Base-by-base conservation (phyloP, 2,329 filamentous ascomycete genomes). In the Fusarium phyllophilum region DNA sequence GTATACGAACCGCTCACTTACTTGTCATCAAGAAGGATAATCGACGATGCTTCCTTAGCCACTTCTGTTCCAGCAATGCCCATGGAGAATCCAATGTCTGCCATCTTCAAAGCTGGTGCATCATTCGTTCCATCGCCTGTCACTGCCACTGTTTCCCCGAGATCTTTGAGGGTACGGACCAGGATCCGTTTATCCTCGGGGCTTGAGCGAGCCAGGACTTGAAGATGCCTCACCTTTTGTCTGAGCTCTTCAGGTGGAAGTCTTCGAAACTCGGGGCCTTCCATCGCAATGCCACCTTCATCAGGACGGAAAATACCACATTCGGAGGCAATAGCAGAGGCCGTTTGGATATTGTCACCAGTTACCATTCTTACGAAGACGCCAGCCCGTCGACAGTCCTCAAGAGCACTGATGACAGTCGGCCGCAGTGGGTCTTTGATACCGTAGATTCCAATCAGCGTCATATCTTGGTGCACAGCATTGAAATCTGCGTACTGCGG, bases 231-330 rank as follows among this genome's bases (percentile, higher is more conserved):
- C 61, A 92, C 89, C 59, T 89, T 83, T 15, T 86, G 83, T 68
- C 89, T 84, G 80, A 84, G 79, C 59, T 86, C 77, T 80, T 88
- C 63, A 44, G 90, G 90, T 3, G 82, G 80, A 34, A 85, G 81
- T 87, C 88, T 81, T 84, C 91, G 70, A 85, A 92, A 92, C 84
- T 78, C 89, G 79, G 69, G 79, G 0, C 83, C 83, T 48, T 85
- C 83, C 82, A 92, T 91, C 70, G 89, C 89, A 36, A 92, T 89
- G 56, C 93, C 93, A 74, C 93, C 95, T 73, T 95, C 77, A 4
- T 82, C 80, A 10, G 75, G 75, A 20, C 75, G 66, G 58, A 82
- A 84, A 58, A 84, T 84, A 13, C 82, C 83, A 62, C 83, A 86
- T 66, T 86, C 84, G 11, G 79, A 78, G 33, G 85, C 85, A 54